Base-by-base conservation (phyloP, 805 yeast species). In the Cyberlindnera galapagoensis region DNA sequence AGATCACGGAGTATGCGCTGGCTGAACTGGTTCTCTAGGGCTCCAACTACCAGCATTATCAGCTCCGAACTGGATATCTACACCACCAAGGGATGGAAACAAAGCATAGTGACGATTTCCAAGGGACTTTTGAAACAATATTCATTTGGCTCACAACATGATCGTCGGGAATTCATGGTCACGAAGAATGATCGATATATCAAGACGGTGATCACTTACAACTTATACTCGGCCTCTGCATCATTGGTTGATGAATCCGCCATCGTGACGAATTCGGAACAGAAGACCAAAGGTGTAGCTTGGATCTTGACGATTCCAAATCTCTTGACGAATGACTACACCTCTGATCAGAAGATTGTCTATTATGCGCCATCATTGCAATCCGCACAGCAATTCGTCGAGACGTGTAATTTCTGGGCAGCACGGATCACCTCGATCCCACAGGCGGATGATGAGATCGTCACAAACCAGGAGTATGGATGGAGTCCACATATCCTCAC, bases 321-420 rank as follows among this genome's bases (percentile, higher is more conserved):
- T 21, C 16, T 44, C 4, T 22, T 42, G 14, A 34, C 46, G 2
- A 42, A 42, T 21, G 46, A 43, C 14, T 34, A 39, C 19, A 34
- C 41, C 7, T 41, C 41, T 18, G 53, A 46, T 13, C 39, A 39
- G 28, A 44, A 33, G 21, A 30, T 51, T 17, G 46, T 49, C 3
- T 51, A 44, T 23, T 47, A 42, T 31, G 52, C 54, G 3, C 43
- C 51, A 21, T 36, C 36, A 23, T 21, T 37, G 11, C 82, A 77
- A 43, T 71, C 73, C 37, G 92, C 95, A 0, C 58, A 61, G 26
- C 81, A 76, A 49, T 84, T 73, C 55, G 74, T 82, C 12, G 72
- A 79, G 44, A 75, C 90, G 5, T 78, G 92, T 57, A 87, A 86
- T 55, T 87, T 83, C 53, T 87, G 96, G 95, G 84, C 94, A 3